These are phyloP conservation scores for Volvariella volvacea DNA, from an alignment of 1,284 basidiomycete genomes.

Conservation along the genomic window DNA sequence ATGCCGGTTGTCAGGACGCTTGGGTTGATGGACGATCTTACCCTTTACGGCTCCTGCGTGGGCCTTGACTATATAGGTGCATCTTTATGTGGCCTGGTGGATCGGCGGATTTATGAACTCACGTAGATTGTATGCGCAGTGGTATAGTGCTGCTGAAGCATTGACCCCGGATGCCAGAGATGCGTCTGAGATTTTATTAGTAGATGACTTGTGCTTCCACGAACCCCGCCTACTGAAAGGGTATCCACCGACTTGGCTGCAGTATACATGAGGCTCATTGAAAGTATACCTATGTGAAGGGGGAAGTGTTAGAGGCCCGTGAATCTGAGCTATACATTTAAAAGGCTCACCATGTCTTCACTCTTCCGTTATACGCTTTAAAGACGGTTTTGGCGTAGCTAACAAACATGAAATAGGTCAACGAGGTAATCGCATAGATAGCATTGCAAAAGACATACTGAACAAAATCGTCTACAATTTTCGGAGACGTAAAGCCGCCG, in stretches of 20 bases:
- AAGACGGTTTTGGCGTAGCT: conserved; percentile 44
- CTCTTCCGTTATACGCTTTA: conserved; percentile 37
- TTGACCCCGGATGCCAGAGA: conserved; percentile 35
- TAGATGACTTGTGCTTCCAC: no score
- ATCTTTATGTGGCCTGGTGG: no score
- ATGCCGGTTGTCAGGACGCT: no score
- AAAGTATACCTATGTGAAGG: conserved; percentile 35
- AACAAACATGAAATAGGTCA: background rate
- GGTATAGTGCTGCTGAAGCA: conserved; percentile 30
- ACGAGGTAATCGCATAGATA: background rate
- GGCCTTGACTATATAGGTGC: conserved; percentile 32
- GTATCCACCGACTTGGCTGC: conserved; percentile 27
- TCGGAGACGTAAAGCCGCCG: conserved; percentile 36
- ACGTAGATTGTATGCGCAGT: conserved; percentile 38
- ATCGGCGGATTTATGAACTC: conserved; percentile 11
- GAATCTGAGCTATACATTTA: background rate
- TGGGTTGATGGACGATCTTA: conserved; percentile 12
- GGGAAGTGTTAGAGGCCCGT: background rate
- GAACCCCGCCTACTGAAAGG: conserved; percentile 33
- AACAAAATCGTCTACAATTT: conserved; percentile 39
- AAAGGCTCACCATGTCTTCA: conserved; percentile 35
- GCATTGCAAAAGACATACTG: conserved; percentile 23
- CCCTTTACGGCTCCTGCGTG: conserved; percentile 41
- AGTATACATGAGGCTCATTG: conserved; percentile 42
- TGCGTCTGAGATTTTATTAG: conserved; percentile 19